Conservation (phyloP, 192 early-diverging fungal species). For the Dimargaris cristalligena region DNA sequence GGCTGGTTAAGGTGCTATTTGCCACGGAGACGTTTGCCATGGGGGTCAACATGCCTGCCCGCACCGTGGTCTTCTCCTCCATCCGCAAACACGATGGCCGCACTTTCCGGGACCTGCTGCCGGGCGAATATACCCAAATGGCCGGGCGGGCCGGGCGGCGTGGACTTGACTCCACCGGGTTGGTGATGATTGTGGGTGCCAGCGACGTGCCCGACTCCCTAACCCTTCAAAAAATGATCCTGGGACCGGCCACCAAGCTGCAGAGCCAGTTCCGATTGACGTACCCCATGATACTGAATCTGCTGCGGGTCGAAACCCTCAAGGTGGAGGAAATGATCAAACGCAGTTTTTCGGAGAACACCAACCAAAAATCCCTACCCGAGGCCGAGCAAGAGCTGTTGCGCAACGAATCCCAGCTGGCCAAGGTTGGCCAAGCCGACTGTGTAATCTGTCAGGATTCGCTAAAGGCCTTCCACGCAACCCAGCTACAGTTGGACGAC, state of each 20-base stretch:
- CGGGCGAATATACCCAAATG: slow-evolving; percentile 99
- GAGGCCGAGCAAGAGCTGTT: slow-evolving; percentile 34
- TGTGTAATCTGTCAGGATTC: slow-evolving; percentile 49
- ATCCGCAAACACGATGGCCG: slow-evolving; percentile 89
- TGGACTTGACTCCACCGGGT: slow-evolving; percentile 91
- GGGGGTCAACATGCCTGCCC: slow-evolving; percentile 98
- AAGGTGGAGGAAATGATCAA: slow-evolving; percentile 86
- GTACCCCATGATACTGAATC: slow-evolving; percentile 93
- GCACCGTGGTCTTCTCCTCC: slow-evolving; percentile 91
- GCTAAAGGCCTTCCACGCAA: too few species aligned
- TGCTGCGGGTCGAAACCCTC: slow-evolving; percentile 86
- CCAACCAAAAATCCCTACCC: slow-evolving; percentile 71
- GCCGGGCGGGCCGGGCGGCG: slow-evolving; percentile 92
- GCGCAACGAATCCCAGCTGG: too few species aligned
- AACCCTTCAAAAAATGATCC: slow-evolving; percentile 86
- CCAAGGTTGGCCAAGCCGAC: not conserved
- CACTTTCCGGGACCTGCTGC: slow-evolving; percentile 62
- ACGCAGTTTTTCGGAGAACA: slow-evolving; percentile 82
- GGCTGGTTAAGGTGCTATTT: slow-evolving; percentile 93
- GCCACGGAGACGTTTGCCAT: slow-evolving; percentile 99
- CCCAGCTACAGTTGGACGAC: too few species aligned
- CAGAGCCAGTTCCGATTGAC: slow-evolving; percentile 90
- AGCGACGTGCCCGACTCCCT: slow-evolving; percentile 89
- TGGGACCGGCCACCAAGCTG: slow-evolving; percentile 65
- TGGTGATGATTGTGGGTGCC: slow-evolving; percentile 93